phyloP scores from a whole-genome alignment of 768 basidiomycete species.

The Pholiota molesta region DNA sequence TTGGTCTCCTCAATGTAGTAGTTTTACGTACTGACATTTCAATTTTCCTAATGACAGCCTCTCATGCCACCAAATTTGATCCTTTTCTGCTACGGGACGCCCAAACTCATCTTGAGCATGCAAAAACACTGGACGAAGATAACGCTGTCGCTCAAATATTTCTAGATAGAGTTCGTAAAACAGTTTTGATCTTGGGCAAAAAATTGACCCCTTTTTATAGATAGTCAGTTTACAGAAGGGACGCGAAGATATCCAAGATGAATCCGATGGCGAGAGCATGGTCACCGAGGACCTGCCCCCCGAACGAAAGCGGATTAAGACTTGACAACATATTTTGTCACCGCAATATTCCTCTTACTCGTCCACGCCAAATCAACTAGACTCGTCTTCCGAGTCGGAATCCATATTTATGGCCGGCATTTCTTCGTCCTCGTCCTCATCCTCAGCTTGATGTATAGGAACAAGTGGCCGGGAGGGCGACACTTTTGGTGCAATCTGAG shows the following conservation, averaged over 20 bases:
- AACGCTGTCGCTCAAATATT: slow-evolving; percentile 57
- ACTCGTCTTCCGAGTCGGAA: slow-evolving; percentile 73
- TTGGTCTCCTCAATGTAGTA: background rate
- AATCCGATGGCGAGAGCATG: slow-evolving; percentile 42
- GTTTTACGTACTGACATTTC: background rate
- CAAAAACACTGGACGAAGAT: slow-evolving; percentile 58
- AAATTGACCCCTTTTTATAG: slow-evolving; percentile 15
- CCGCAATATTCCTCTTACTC: background rate
- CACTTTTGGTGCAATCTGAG: background rate
- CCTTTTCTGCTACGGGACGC: slow-evolving; percentile 50
- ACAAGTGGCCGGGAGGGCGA: background rate
- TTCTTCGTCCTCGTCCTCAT: slow-evolving; percentile 68
- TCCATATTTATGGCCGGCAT: slow-evolving; percentile 79
- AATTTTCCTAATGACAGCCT: background rate
- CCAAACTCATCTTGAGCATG: slow-evolving; percentile 67
- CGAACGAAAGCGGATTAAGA: slow-evolving; percentile 29
- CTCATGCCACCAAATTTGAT: slow-evolving; percentile 26
- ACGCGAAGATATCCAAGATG: slow-evolving; percentile 19
- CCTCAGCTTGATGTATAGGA: slow-evolving; percentile 10
- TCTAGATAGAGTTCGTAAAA: slow-evolving; percentile 47
- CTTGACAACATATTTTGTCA: background rate
- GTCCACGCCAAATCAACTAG: background rate
- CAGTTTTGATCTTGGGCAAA: background rate
- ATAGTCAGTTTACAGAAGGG: slow-evolving; percentile 23
- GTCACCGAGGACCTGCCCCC: slow-evolving; percentile 21